These are phyloP conservation scores for Calonectria crousiana DNA, from an alignment of 2,329 filamentous ascomycete species.

Conservation along the genomic window DNA sequence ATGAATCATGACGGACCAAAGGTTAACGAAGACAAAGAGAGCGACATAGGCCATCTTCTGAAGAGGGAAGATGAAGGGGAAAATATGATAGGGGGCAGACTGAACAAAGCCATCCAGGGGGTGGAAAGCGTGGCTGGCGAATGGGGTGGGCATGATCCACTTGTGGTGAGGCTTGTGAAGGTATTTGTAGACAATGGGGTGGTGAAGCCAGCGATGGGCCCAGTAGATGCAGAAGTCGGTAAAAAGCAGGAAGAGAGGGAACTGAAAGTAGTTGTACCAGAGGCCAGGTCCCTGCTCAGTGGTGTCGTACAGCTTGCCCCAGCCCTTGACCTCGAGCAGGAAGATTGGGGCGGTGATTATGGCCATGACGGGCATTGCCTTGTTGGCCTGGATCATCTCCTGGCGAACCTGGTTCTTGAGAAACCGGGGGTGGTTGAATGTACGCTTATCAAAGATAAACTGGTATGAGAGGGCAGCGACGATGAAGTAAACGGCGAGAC, in stretches of 20 bases:
- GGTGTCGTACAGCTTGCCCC: constrained; percentile 89
- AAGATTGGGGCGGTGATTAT: constrained; percentile 85
- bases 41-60: constrained; percentile 90
- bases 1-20: constrained; percentile 97
- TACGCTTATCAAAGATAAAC: constrained; percentile 92
- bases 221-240: constrained; percentile 93
- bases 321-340: constrained; percentile 84
- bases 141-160: constrained; percentile 99
- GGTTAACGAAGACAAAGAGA: constrained; percentile 92
- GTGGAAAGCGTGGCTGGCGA: constrained; percentile 93
- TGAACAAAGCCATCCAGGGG: constrained; percentile 92
- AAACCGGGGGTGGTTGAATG: constrained; percentile 91
- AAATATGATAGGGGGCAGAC: constrained; percentile 91
- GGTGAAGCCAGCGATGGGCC: constrained; percentile 89
- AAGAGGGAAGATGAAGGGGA: constrained; percentile 91
- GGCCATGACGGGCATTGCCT: constrained; percentile 85
- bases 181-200: constrained; percentile 81
- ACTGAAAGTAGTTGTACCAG: constrained; percentile 85
- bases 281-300: constrained; percentile 78
- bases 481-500: constrained; percentile 84
- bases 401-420: constrained; percentile 91
- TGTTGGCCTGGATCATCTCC: constrained; percentile 85
- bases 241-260: constrained; percentile 88
- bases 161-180: constrained; percentile 99
- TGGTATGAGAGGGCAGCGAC: constrained; percentile 86